These are phyloP conservation scores for Thraustochytrium striatum DNA, from an alignment of 352 stramenopile species.

Conservation along the genomic window DNA sequence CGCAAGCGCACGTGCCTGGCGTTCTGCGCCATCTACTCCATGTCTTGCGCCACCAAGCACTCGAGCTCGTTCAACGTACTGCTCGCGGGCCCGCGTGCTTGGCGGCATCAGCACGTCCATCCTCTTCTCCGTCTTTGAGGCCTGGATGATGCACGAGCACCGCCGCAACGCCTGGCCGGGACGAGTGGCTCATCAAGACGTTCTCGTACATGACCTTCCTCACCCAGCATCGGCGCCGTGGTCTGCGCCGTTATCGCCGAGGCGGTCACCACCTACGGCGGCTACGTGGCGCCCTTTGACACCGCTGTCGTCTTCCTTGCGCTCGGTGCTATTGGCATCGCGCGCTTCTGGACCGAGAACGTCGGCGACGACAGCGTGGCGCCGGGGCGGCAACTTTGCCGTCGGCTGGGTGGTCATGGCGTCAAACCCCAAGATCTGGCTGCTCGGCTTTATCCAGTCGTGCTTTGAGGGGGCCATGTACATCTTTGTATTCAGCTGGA, in stretches of 20 bases:
- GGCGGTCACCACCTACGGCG: conserved; percentile 16
- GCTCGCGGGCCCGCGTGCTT: conserved; percentile 81
- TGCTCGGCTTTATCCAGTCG: conserved; percentile 60
- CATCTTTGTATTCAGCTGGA: conserved; percentile 84
- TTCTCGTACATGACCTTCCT: conserved; percentile 76
- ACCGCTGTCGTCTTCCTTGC: conserved; percentile 22
- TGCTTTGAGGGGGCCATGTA: conserved; percentile 74
- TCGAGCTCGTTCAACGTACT: conserved; percentile 81
- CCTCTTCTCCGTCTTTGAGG: conserved; percentile 92
- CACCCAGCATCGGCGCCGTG: conserved; percentile 7
- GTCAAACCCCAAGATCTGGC: conserved; percentile 53
- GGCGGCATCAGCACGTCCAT: conserved; percentile 88
- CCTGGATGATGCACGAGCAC: conserved; percentile 87
- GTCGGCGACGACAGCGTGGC: conserved; percentile 5
- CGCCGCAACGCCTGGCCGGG: conserved; percentile 49
- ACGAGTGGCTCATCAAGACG: conserved; percentile 55
- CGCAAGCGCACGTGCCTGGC: conserved; percentile 74
- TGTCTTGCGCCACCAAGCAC: conserved; percentile 58
- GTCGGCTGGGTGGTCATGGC: conserved; percentile 42
- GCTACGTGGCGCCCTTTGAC: conserved; percentile 44
- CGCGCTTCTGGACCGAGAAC: conserved; percentile 23
- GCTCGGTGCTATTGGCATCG: conserved; percentile 6
- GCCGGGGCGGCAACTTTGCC: conserved; percentile 31
- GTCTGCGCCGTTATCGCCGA: not conserved
- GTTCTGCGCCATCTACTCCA: conserved; percentile 70